These are phyloP conservation scores for Dendrobium nobile DNA, from an alignment of 106 monocot species.

Conservation along the genomic window DNA sequence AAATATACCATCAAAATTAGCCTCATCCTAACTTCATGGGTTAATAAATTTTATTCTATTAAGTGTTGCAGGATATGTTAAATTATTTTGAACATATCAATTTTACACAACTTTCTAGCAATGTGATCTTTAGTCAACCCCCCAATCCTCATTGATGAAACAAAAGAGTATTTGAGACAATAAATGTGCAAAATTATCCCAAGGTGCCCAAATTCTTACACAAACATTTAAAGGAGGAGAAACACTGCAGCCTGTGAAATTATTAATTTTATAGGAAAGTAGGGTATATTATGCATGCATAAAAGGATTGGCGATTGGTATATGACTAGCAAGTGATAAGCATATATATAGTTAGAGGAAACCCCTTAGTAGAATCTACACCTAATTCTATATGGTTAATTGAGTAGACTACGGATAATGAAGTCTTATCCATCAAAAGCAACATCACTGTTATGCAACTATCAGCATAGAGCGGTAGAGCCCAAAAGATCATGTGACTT, in stretches of 20 bases:
- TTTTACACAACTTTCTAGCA: not conserved
- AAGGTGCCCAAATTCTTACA: not conserved
- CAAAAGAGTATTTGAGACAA: not conserved
- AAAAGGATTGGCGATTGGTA: not conserved
- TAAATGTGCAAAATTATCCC: not conserved
- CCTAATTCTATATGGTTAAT: not conserved
- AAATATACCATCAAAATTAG: not conserved
- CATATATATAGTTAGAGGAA: not conserved
- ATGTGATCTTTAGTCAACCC: not conserved
- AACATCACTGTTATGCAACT: not conserved
- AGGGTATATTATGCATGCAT: not conserved
- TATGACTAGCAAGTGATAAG: not conserved
- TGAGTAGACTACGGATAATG: not conserved
- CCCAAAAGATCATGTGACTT: not conserved
- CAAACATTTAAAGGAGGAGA: not conserved
- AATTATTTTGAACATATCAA: not conserved
- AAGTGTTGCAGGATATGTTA: not conserved
- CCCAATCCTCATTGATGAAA: not conserved
- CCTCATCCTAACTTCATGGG: not conserved
- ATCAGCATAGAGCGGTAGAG: not conserved
- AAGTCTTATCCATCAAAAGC: not conserved
- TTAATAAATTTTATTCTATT: not conserved
- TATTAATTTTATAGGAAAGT: not conserved
- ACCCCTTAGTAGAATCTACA: not conserved
- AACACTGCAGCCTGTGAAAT: not conserved